phyloP scores from a whole-genome alignment of 768 basidiomycete species.

The Collybia mongolica region DNA sequence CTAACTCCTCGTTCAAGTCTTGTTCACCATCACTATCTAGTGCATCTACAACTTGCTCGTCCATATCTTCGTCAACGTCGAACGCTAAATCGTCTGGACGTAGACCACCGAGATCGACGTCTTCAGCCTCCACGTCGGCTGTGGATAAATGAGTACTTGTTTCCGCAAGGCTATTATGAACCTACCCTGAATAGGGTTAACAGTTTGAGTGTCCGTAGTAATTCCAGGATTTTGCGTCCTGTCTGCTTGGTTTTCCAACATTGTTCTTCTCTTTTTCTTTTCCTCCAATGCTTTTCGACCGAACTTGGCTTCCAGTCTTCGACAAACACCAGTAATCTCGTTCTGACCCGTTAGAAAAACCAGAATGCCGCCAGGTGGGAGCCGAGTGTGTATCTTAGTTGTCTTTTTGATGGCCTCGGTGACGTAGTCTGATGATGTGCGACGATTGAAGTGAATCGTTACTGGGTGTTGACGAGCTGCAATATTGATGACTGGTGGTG shows the following conservation, averaged over 20 bases:
- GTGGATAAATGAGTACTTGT: constrained; percentile 17
- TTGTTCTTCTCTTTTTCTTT: constrained; percentile 38
- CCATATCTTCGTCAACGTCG: constrained; percentile 63
- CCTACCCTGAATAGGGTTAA: constrained; percentile 51
- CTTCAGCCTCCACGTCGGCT: constrained; percentile 79
- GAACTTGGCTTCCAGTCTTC: constrained; percentile 76
- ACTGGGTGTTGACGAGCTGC: constrained; percentile 93
- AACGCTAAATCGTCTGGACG: constrained; percentile 53
- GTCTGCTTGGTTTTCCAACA: constrained; percentile 20
- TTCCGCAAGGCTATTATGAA: too few species aligned
- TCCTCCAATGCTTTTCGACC: constrained; percentile 61
- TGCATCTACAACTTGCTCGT: constrained; percentile 71
- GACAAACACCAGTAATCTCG: constrained; percentile 86
- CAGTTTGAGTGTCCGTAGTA: constrained; percentile 12
- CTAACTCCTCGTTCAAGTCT: constrained; percentile 50
- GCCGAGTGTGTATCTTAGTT: constrained; percentile 84
- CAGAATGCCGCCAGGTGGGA: constrained; percentile 92
- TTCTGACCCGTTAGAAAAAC: constrained; percentile 96
- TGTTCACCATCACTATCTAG: constrained; percentile 74
- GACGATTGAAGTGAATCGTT: constrained; percentile 88
- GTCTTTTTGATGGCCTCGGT: constrained; percentile 89
- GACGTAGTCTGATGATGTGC: constrained; percentile 86
- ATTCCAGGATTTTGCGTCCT: too few species aligned
- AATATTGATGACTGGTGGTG: constrained; percentile 92
- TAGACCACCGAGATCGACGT: constrained; percentile 63